These are phyloP conservation scores for Lachnellula willkommii DNA, from an alignment of 2,329 filamentous ascomycete species.

Conservation along the genomic window DNA sequence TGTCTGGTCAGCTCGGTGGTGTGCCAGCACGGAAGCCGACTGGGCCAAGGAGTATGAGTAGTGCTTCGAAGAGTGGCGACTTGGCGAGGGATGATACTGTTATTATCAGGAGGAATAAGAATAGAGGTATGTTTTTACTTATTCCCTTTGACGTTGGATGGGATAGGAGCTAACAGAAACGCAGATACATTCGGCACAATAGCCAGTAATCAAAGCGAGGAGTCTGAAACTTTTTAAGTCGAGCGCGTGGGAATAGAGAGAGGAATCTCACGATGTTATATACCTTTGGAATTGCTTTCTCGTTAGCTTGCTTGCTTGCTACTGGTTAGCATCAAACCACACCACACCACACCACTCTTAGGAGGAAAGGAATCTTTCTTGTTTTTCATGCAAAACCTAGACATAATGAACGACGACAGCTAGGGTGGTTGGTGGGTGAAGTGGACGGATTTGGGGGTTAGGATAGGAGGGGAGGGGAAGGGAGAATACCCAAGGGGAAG, in stretches of 20 bases:
- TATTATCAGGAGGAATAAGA: slow-evolving; percentile 32
- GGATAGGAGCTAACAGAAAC: neutral
- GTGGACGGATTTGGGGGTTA: too few species aligned
- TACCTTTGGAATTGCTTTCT: neutral
- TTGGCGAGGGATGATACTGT: slow-evolving; percentile 28
- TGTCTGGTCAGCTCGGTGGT: slow-evolving; percentile 22
- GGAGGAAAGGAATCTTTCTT: neutral
- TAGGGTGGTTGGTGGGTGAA: too few species aligned
- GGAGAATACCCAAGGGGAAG: too few species aligned
- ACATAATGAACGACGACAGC: neutral
- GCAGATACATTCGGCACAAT: slow-evolving; percentile 45
- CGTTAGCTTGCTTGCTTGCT: neutral
- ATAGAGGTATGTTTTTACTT: slow-evolving; percentile 46
- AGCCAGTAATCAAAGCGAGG: slow-evolving; percentile 40
- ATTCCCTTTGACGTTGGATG: neutral
- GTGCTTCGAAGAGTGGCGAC: slow-evolving; percentile 24
- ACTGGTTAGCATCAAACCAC: neutral
- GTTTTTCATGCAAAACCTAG: neutral
- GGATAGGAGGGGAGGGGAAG: too few species aligned
- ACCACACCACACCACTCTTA: neutral
- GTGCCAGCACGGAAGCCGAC: slow-evolving; percentile 32
- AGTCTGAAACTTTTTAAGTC: slow-evolving; percentile 47
- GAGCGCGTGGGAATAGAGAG: neutral
- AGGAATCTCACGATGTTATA: neutral
- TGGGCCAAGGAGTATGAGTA: slow-evolving; percentile 32